Conservation (phyloP, 345 rosid genomes). For the Brassica rapa region DNA sequence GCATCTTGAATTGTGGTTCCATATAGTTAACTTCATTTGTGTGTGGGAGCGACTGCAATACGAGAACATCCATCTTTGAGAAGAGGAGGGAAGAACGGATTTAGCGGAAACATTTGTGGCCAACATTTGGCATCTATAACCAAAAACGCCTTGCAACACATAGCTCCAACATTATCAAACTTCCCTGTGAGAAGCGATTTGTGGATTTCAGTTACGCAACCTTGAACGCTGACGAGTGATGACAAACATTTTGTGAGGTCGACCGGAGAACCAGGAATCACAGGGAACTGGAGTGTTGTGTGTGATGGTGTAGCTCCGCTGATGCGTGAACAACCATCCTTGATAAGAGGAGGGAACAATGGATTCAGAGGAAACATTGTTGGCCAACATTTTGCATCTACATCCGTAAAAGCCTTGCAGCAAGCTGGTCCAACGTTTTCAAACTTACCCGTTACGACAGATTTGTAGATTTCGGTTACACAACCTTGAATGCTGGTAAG, state of each 20-base stretch:
- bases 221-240: background rate
- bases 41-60: background rate
- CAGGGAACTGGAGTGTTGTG: background rate
- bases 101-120: background rate
- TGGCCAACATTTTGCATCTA: slow-evolving; percentile 13
- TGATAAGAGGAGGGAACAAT: slow-evolving; percentile 12
- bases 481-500: background rate
- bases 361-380: slow-evolving; percentile 10
- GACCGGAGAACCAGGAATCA: background rate
- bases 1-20: background rate
- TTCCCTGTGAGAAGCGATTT: background rate
- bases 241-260: slow-evolving; percentile 12
- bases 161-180: background rate
- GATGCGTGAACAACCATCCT: slow-evolving; percentile 1
- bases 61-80: slow-evolving; percentile 3
- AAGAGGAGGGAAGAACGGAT: slow-evolving; percentile 1
- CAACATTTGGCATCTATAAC: background rate
- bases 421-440: slow-evolving; percentile 9
- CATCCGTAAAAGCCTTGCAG: background rate
- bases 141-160: slow-evolving; percentile 1
- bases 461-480: background rate
- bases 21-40: background rate
- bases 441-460: background rate
- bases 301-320: background rate
- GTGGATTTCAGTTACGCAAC: background rate